Percentiles rank a stretch among this genome's conserved stretches.
Evolutionary conservation across 345 rosid species (phyloP).

Genomic region (Populus tremula): DNA sequence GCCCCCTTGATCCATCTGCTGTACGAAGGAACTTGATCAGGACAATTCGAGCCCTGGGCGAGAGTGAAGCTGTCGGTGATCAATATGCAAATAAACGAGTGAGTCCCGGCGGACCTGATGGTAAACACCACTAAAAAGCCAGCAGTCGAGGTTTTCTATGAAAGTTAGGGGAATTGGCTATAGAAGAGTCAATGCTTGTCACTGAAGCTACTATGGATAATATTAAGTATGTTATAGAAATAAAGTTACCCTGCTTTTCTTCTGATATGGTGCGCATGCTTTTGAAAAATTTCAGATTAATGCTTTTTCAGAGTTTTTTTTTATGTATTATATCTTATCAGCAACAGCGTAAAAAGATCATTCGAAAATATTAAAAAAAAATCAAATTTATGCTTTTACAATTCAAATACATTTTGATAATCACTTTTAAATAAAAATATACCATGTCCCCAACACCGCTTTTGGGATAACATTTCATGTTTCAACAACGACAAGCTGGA

Average conservation of each 20-base stretch:
- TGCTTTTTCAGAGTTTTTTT: too few species aligned
- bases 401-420: too few species aligned
- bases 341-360: too few species aligned
- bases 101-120: conserved; percentile 59
- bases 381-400: too few species aligned
- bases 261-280: too few species aligned
- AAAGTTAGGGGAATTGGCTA: background rate
- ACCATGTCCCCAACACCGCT: too few species aligned
- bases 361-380: too few species aligned
- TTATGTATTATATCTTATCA: too few species aligned
- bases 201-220: background rate
- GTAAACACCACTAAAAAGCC: conserved; percentile 40
- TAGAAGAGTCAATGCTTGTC: background rate
- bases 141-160: conserved; percentile 1
- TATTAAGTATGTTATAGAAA: background rate
- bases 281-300: too few species aligned
- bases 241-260: background rate
- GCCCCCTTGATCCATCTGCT: conserved; percentile 7
- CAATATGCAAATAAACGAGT: conserved; percentile 22
- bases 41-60: conserved; percentile 18
- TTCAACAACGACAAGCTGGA: background rate
- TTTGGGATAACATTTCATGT: background rate
- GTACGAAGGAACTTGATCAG: conserved; percentile 15
- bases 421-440: too few species aligned
- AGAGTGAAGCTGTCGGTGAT: conserved; percentile 7